Evolutionary conservation across 345 rosid species (phyloP).

Genomic region (Hibiscus trionum): DNA sequence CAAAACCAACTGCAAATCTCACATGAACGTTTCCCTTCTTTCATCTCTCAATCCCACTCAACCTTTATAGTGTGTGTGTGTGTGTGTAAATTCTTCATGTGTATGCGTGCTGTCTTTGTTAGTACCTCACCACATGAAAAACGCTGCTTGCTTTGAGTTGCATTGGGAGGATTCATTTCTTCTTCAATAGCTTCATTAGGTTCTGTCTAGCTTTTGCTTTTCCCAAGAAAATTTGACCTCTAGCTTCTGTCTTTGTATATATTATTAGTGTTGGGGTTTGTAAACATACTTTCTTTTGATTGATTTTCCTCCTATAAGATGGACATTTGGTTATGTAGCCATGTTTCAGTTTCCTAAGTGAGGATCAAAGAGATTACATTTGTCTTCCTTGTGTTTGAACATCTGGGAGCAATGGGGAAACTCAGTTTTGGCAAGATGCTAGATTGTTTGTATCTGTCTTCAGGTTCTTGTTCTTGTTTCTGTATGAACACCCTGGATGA

Average conservation of each 20-base stretch:
- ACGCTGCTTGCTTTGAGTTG: background rate
- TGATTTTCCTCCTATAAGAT: too few species aligned
- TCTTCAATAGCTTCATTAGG: constrained; percentile 1
- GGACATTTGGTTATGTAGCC: too few species aligned
- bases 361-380: constrained; percentile 7
- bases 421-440: constrained; percentile 43
- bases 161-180: background rate
- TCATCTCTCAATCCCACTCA: background rate
- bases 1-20: constrained; percentile 6
- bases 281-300: too few species aligned
- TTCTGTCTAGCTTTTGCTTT: constrained; percentile 7
- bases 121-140: constrained; percentile 3
- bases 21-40: constrained; percentile 12
- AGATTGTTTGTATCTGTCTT: constrained; percentile 40
- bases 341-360: background rate
- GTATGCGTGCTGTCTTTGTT: constrained; percentile 1
- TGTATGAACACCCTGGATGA: constrained; percentile 44
- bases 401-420: constrained; percentile 40
- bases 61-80: background rate
- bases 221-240: constrained; percentile 23
- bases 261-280: too few species aligned
- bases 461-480: constrained; percentile 52
- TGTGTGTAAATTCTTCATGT: background rate
- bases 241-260: background rate
- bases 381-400: constrained; percentile 7